Evolutionary conservation across 2,329 filamentous ascomycete species (phyloP).

Genomic region (Botryotinia calthae): DNA sequence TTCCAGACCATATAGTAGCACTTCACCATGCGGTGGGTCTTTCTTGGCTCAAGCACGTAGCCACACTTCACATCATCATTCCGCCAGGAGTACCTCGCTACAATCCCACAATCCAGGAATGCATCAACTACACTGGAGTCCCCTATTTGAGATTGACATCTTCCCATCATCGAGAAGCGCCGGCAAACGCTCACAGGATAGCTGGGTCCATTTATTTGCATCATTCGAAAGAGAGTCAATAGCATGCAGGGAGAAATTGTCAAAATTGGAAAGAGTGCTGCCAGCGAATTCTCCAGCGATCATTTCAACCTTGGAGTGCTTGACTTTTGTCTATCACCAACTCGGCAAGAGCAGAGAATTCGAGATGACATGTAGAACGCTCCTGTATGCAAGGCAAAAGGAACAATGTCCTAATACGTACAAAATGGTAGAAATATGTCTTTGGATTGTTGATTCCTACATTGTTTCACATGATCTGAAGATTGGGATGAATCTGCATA

Average conservation of each 20-base stretch:
- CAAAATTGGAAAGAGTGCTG: neutral
- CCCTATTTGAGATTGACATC: neutral
- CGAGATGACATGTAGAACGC: neutral
- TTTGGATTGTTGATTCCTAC: neutral
- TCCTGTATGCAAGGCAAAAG: neutral
- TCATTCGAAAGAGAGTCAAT: neutral
- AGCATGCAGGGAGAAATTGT: neutral
- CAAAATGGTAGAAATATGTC: neutral
- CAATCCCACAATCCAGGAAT: neutral
- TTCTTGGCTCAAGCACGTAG: neutral
- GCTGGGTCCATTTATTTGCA: neutral
- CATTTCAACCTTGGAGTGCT: neutral
- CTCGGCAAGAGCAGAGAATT: rapidly evolving
- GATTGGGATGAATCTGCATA: neutral
- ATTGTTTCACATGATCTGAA: rapidly evolving
- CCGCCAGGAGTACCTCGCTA: neutral
- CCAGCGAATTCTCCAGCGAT: neutral
- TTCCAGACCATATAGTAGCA: neutral
- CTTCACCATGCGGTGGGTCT: neutral
- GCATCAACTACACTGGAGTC: neutral
- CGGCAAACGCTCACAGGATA: neutral
- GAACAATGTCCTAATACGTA: neutral
- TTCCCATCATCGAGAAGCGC: neutral
- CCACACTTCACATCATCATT: rapidly evolving
- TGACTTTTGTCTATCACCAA: neutral